Conservation (phyloP, 768 basidiomycete genomes). For the Macrolepiota dolichaula region DNA sequence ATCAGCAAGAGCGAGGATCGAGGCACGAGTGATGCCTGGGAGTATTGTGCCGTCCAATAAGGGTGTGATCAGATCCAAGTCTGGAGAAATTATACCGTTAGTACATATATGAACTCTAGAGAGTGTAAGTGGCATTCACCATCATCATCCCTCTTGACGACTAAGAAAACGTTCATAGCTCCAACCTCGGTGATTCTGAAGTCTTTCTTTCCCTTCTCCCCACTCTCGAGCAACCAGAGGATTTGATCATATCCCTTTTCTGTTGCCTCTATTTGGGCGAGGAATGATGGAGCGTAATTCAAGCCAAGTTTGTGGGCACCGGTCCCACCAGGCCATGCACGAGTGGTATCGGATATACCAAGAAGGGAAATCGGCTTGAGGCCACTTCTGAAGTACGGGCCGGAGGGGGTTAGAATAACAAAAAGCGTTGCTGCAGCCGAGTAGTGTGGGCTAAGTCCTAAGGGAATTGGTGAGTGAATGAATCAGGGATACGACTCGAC, state of each 20-base stretch:
- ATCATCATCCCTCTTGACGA: conserved; percentile 56
- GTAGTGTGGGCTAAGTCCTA: conserved; percentile 58
- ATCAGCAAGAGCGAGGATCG: conserved; percentile 60
- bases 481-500: conserved; percentile 40
- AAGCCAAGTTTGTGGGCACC: conserved; percentile 76
- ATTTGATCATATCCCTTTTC: conserved; percentile 64
- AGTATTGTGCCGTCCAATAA: conserved; percentile 85
- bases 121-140: conserved; percentile 29
- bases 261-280: conserved; percentile 64
- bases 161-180: conserved; percentile 80
- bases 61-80: conserved; percentile 76
- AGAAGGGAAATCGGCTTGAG: conserved; percentile 52
- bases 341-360: conserved; percentile 35
- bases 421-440: conserved; percentile 75
- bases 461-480: not conserved
- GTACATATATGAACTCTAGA: not conserved
- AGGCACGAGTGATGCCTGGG: conserved; percentile 87
- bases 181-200: conserved; percentile 56
- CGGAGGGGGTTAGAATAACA: conserved; percentile 67
- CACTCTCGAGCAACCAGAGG: conserved; percentile 66
- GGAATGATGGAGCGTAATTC: conserved; percentile 60
- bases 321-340: conserved; percentile 61
- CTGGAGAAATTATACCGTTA: conserved; percentile 27
- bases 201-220: conserved; percentile 3
- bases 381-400: conserved; percentile 72